Conservation (phyloP, 495 filamentous ascomycete species). For the Trypethelium eluteriae region DNA sequence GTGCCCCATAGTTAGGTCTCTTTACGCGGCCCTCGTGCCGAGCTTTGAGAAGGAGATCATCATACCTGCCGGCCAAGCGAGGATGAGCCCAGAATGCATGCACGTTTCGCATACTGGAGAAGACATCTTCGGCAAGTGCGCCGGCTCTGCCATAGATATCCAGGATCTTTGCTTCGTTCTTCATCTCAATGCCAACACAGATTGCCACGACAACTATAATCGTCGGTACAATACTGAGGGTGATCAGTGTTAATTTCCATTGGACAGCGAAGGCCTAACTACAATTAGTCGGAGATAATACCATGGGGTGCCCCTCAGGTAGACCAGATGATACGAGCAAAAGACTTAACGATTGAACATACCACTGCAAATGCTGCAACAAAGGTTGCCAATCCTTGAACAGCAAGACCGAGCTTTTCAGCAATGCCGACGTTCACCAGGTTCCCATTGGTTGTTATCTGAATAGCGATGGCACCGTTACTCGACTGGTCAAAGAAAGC, state of each 20-base stretch:
- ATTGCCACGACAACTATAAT: conserved; percentile 26
- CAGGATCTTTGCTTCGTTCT: conserved; percentile 24
- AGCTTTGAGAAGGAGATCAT: conserved; percentile 22
- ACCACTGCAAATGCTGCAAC: conserved; percentile 13
- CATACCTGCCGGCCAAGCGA: conserved; percentile 20
- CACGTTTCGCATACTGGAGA: conserved; percentile 28
- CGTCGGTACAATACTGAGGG: conserved; percentile 25
- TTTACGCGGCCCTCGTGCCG: conserved; percentile 26
- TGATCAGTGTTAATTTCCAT: conserved; percentile 25
- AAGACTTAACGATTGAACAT: background rate
- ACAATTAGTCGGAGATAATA: background rate
- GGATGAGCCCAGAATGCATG: conserved; percentile 29
- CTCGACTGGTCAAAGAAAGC: conserved; percentile 28
- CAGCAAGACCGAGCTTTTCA: conserved; percentile 15
- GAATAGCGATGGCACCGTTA: conserved; percentile 15
- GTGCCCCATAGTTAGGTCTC: conserved; percentile 25
- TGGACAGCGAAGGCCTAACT: conserved; percentile 16
- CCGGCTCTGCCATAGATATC: conserved; percentile 25
- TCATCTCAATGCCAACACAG: conserved; percentile 25
- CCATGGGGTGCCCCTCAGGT: conserved; percentile 2
- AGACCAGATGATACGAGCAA: conserved; percentile 2
- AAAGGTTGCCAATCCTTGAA: conserved; percentile 17
- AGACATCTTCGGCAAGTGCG: conserved; percentile 27
- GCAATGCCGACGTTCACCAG: conserved; percentile 17
- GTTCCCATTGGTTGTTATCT: conserved; percentile 24